These are phyloP conservation scores for Kodamaea kakaduensis DNA, from an alignment of 805 yeast species.

Conservation along the genomic window DNA sequence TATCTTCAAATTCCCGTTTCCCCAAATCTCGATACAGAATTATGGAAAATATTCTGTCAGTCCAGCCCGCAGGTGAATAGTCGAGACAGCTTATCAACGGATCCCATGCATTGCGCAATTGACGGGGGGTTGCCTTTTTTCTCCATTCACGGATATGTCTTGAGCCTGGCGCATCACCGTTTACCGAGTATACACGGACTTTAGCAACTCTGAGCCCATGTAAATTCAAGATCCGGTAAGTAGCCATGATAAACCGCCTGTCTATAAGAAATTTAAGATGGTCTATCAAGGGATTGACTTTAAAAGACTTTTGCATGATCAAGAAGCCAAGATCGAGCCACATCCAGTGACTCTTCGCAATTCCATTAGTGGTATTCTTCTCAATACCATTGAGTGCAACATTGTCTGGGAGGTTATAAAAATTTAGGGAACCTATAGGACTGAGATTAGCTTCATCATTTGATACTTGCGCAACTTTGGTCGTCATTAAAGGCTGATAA, in stretches of 20 bases:
- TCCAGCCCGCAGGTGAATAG: constrained; percentile 39
- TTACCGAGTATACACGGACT: constrained; percentile 47
- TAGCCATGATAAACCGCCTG: constrained; percentile 40
- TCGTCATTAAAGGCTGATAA: too few relatives aligned
- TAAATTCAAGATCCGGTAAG: constrained; percentile 25
- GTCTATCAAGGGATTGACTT: constrained; percentile 4
- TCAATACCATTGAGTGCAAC: constrained; percentile 21
- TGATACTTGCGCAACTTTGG: constrained; percentile 21
- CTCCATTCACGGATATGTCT: constrained; percentile 35
- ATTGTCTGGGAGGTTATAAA: constrained; percentile 40
- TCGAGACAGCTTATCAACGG: constrained; percentile 41
- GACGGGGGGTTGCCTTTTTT: constrained; percentile 25
- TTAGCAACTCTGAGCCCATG: constrained; percentile 13
- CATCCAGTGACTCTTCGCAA: constrained; percentile 37
- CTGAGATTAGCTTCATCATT: constrained; percentile 38
- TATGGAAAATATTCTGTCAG: neutral
- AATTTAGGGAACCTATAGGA: constrained; percentile 49
- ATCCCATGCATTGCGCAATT: constrained; percentile 28
- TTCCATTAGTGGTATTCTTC: too few relatives aligned
- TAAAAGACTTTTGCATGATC: constrained; percentile 17
- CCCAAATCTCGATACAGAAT: neutral
- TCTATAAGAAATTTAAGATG: constrained; percentile 44
- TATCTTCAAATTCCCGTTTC: too few relatives aligned
- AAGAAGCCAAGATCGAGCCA: constrained; percentile 50
- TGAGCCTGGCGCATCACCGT: constrained; percentile 39